These are phyloP conservation scores for Phoenix roebelenii DNA, from an alignment of 176 grass and related monocot genomes.

Conservation along the genomic window DNA sequence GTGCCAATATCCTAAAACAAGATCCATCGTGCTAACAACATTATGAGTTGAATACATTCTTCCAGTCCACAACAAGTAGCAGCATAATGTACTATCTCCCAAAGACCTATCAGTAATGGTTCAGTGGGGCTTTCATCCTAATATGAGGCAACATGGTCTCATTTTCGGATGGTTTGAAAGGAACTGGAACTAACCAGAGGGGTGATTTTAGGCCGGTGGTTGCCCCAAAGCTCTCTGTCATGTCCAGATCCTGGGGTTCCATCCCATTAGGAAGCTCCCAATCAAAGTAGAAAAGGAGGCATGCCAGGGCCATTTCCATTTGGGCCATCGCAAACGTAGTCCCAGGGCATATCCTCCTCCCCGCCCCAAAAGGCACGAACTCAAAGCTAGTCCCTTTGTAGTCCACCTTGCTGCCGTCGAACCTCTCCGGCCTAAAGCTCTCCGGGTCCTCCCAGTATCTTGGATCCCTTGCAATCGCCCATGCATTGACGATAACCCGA, in stretches of 20 bases:
- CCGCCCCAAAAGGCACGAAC: not conserved
- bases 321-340: not conserved
- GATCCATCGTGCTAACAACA: no score
- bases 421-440: constrained; percentile 6
- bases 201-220: not conserved
- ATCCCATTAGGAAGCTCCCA: not conserved
- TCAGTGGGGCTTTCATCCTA: no score
- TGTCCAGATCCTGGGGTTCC: not conserved
- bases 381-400: not conserved
- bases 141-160: no score
- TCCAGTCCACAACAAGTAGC: no score
- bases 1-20: no score
- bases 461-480: not conserved
- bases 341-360: constrained; percentile 2
- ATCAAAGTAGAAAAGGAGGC: constrained; percentile 7
- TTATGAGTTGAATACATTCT: no score
- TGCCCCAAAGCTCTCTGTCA: not conserved
- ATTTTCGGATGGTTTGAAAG: no score
- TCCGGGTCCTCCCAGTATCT: not conserved
- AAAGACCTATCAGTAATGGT: no score
- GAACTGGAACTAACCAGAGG: no score
- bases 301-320: not conserved
- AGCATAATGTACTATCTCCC: no score
- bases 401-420: not conserved
- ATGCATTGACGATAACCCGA: not conserved